phyloP scores from a whole-genome alignment of 164 flowering plant species.

The Nymphaea thermarum region DNA sequence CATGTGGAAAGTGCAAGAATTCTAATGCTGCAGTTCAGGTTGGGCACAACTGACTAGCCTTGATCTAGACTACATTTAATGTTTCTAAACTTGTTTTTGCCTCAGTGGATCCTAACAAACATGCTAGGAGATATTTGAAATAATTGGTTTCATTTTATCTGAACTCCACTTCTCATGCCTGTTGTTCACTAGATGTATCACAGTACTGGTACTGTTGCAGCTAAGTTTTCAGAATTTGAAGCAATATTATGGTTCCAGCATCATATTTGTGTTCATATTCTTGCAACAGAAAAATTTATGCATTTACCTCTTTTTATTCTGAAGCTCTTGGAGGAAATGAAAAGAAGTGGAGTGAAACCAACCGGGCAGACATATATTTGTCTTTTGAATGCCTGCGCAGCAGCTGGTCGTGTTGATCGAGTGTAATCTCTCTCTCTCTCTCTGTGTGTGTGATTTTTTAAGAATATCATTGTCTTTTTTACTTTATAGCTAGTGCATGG shows the following conservation, averaged over 20 bases:
- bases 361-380: slow-evolving; percentile 80
- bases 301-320: slow-evolving; percentile 9
- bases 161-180: no score
- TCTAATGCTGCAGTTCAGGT: slow-evolving; percentile 64
- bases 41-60: slow-evolving; percentile 6
- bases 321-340: slow-evolving; percentile 95
- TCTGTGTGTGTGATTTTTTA: neutral
- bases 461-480: no score
- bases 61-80: neutral
- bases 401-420: slow-evolving; percentile 64
- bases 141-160: no score
- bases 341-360: slow-evolving; percentile 69
- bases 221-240: no score
- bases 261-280: no score
- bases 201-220: no score
- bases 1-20: slow-evolving; percentile 72
- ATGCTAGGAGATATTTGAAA: no score
- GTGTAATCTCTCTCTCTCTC: slow-evolving; percentile 47
- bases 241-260: no score
- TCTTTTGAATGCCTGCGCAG: slow-evolving; percentile 81
- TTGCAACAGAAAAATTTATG: neutral
- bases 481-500: no score
- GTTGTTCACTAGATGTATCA: no score
- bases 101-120: neutral
- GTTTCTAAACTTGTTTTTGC: neutral